Evolutionary conservation across 768 basidiomycete genomes (phyloP), one percentile per base, ranked within the genome.

Genomic region (Thelephora aurantiotincta): DNA sequence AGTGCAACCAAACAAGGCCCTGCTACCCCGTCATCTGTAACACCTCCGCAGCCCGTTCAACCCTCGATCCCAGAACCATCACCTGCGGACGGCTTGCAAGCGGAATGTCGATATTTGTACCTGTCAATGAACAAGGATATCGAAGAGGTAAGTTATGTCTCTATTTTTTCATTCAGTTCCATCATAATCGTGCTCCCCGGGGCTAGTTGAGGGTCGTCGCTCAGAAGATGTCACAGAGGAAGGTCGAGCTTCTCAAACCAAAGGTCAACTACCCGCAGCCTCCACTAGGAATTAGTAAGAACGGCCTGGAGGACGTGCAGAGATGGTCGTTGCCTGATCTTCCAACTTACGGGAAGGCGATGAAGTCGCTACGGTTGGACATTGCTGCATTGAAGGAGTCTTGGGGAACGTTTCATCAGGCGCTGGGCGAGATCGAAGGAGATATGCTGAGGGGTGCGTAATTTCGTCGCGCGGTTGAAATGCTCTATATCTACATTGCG

Each of bases 361-460:
- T 80, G 52, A 58, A 63, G 45, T 64, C 68, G 35, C 49, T 75
- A 44, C 71, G 72, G 49, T 63, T 59, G 13, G 84, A 85, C 47
- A 58, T 86, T 33, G 66, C 60, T 12, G 64, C 64, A 23, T 51
- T 80, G 53, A 71, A 73, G 51, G 62, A 67, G 36, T 54, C 68
- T 33, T 66, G 68, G 37, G 63, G 62, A 16, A 61, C 66, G 1
- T 60, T 73, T 38, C 63, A 63, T 16, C 66, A 69, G 23, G 44
- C 58, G 2, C 54, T 85, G 44, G 69, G 72, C 12, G 77, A 80
- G 46, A 53, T 86, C 37, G 78, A 80, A 50, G 77, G 74, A 48
- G 72, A 71, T 48, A 66, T 88, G 61, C 68, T 89, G 3, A 81
- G 79, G 66, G 78, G 86, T 80, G 46, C 22, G 67, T 60, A 11